Percentiles rank a stretch among this genome's conserved stretches.
Evolutionary conservation across 129 eudicot species (phyloP).

Genomic region (Kitagawia praeruptora): DNA sequence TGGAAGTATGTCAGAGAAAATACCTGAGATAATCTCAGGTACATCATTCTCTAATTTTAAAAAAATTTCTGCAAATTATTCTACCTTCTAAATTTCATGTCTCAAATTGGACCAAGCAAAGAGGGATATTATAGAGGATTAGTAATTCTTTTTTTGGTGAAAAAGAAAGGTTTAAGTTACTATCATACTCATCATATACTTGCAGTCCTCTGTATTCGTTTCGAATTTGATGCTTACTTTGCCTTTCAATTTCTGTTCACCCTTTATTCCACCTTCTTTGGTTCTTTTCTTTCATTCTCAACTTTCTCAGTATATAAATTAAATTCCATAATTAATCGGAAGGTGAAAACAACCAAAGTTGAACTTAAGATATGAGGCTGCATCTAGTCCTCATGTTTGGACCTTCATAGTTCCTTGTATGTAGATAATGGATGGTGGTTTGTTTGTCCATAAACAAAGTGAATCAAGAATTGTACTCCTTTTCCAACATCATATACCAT

Average conservation of each 20-base stretch:
- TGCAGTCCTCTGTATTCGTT: not conserved
- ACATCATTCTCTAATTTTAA: no score
- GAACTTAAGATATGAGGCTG: conserved; percentile 15
- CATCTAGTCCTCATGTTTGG: conserved; percentile 11
- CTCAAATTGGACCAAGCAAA: no score
- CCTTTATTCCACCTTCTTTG: conserved; percentile 7
- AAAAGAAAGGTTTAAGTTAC: no score
- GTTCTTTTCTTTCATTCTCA: not conserved
- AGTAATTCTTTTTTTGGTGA: no score
- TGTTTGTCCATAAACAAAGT: not conserved
- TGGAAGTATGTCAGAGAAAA: no score
- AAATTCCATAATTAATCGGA: not conserved
- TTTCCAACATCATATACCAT: conserved; percentile 30
- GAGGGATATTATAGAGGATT: no score
- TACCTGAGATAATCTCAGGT: no score
- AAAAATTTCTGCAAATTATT: no score
- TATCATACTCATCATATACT: no score
- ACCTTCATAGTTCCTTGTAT: not conserved
- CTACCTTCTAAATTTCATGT: no score
- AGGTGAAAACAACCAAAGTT: not conserved
- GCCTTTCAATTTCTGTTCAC: conserved; percentile 9
- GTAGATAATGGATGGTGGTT: not conserved
- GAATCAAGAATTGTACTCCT: conserved; percentile 19
- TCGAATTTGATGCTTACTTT: conserved; percentile 12
- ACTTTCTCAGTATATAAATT: not conserved